Evolutionary conservation across 805 yeast species (phyloP).

Genomic region (Hanseniaspora lindneri): DNA sequence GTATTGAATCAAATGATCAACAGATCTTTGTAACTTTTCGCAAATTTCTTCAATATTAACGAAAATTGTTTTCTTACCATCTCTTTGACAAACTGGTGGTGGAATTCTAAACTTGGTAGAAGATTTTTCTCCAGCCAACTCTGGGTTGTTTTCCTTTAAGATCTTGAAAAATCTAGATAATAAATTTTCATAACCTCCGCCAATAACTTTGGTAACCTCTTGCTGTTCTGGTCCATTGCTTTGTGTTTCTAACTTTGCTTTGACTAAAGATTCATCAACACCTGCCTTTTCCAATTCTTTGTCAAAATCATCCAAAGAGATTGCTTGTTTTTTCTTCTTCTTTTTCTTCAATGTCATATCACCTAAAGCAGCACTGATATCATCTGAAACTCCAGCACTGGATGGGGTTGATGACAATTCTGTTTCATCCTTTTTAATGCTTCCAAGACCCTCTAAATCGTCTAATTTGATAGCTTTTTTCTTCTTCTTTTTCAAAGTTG

Average conservation of each 20-base stretch:
- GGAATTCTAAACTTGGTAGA: constrained; percentile 92
- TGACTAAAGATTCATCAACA: constrained; percentile 41
- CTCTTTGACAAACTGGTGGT: constrained; percentile 93
- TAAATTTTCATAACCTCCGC: constrained; percentile 62
- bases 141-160: constrained; percentile 89
- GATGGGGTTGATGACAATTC: constrained; percentile 34
- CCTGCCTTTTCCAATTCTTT: constrained; percentile 86
- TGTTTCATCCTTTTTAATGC: constrained; percentile 68
- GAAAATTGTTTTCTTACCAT: constrained; percentile 94
- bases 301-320: constrained; percentile 70
- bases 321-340: constrained; percentile 63
- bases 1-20: constrained; percentile 93
- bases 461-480: constrained; percentile 35
- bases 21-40: constrained; percentile 86
- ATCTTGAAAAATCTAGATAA: constrained; percentile 76
- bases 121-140: constrained; percentile 90
- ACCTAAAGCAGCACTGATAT: constrained; percentile 49
- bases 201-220: constrained; percentile 37
- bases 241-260: constrained; percentile 26
- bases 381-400: constrained; percentile 24
- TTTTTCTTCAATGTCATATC: constrained; percentile 67
- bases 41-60: constrained; percentile 93
- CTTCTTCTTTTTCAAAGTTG: constrained; percentile 66
- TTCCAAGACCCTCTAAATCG: constrained; percentile 26
- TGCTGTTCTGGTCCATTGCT: constrained; percentile 25